A percentile compares a stretch with the other conserved stretches of the same genome.
phyloP scores from a whole-genome alignment of 495 filamentous ascomycete genomes.

The Chaetomidium leptoderma region DNA sequence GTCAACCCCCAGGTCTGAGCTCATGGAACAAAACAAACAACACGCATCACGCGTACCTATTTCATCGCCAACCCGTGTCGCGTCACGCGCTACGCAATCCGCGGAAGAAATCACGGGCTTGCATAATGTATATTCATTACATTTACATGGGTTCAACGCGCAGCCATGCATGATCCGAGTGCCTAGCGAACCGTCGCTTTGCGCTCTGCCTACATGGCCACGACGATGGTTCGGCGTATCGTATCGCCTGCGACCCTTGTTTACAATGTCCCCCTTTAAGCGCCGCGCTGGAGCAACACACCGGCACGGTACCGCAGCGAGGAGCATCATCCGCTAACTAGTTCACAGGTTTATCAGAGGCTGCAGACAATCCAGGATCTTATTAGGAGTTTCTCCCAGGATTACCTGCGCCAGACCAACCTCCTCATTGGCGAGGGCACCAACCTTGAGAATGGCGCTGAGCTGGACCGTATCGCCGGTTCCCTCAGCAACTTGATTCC shows the following conservation, averaged over 20 bases:
- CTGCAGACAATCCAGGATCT: conserved; percentile 69
- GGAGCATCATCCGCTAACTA: conserved; percentile 29
- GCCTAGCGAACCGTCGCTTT: too few species aligned
- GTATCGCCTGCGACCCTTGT: too few species aligned
- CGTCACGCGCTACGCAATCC: not conserved
- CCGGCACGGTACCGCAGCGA: too few species aligned
- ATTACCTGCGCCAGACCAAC: conserved; percentile 79
- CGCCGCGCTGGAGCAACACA: too few species aligned
- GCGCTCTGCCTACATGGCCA: too few species aligned
- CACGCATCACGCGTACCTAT: not conserved
- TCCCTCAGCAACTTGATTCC: conserved; percentile 34
- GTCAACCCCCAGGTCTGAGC: not conserved
- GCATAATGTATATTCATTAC: too few species aligned
- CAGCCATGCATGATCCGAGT: too few species aligned
- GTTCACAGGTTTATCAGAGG: conserved; percentile 61
- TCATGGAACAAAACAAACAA: not conserved
- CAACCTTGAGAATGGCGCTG: conserved; percentile 44
- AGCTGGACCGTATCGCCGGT: conserved; percentile 51
- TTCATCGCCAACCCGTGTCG: not conserved
- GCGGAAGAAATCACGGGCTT: not conserved
- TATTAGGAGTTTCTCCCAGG: conserved; percentile 67
- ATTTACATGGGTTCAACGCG: too few species aligned
- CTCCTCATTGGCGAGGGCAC: conserved; percentile 64
- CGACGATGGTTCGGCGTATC: too few species aligned
- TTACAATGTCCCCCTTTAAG: not conserved